phyloP scores from a whole-genome alignment of 306 rosid species.

The Vigna radiata region DNA sequence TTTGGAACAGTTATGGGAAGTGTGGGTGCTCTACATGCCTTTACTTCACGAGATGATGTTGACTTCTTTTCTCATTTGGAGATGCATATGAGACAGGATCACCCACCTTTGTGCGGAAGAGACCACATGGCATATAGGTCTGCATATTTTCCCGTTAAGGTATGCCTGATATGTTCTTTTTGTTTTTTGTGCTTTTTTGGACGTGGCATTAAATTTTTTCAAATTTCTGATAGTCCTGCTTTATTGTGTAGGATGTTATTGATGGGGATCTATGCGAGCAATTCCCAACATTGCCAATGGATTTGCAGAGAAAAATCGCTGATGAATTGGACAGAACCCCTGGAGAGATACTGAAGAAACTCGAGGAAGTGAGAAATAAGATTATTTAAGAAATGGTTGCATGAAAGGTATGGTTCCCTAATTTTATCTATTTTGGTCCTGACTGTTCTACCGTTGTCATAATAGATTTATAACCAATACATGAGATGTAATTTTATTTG shows the following conservation, averaged over 20 bases:
- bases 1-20: constrained; percentile 98
- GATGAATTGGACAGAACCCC: constrained; percentile 97
- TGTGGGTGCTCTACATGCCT: constrained; percentile 91
- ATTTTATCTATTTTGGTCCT: not conserved
- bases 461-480: not conserved
- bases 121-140: constrained; percentile 99
- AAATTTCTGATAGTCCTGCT: constrained; percentile 27
- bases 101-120: constrained; percentile 96
- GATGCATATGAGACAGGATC: constrained; percentile 98
- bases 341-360: constrained; percentile 91
- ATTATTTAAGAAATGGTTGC: constrained; percentile 63
- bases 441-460: constrained; percentile 17
- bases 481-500: constrained; percentile 7
- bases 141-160: constrained; percentile 97
- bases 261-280: constrained; percentile 99
- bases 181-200: constrained; percentile 21
- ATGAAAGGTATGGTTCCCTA: constrained; percentile 48
- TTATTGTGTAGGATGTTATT: constrained; percentile 80
- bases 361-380: constrained; percentile 91
- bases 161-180: constrained; percentile 40
- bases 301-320: constrained; percentile 95
- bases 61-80: constrained; percentile 98
- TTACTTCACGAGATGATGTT: constrained; percentile 95
- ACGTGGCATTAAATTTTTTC: not conserved
- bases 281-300: constrained; percentile 91